Evolutionary conservation across 768 basidiomycete genomes (phyloP), one percentile per base, ranked within the genome.

Genomic region (Boletus bicolor): DNA sequence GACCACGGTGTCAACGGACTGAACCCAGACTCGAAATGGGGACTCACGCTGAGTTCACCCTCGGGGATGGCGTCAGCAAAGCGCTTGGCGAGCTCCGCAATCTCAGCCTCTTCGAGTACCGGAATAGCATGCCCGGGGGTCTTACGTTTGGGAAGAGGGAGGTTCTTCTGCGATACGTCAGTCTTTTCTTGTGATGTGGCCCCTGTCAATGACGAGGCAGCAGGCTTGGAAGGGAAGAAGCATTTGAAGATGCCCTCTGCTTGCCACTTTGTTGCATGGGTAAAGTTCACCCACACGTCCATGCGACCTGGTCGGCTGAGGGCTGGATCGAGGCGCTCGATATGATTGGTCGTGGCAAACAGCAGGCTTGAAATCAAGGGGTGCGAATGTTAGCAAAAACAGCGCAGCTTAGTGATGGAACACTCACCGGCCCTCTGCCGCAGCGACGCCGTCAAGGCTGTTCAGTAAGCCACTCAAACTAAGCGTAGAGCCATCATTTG

Each of bases 321-420:
- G 5, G 92, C 91, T 47, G 88, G 92, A 71, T 97, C 93, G 35
- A 97, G 80, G 44, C 91, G 86, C 67, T 96, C 92, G 63, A 93
- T 91, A 68, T 96, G 93, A 73, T 97, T 97, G 12, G 91, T 93
- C 7, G 91, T 93, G 51, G 92, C 93, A 71, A 95, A 94, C 10
- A 95, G 78, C 55, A 96, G 79, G 39, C 90, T 66, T 86, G 64
- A 45, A 34, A 54, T 54, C 51, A 49, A 59, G 49, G 51, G 47
- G 57, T 62, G 56, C 46, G 49, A 61, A 58, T 28, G 32, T 67
- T 19, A 62, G 69, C 56, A 17, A 59, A 62, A 56, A 43, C 24
- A 14, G 7, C 61, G 35, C 61, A 55, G 9, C 12, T 30, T 35
- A 30, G 36, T 44, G 39, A 56, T 28, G 56, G 48, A 46, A 44